These are phyloP conservation scores for Anthracocystis setariae DNA, from an alignment of 1,284 basidiomycete genomes.

Conservation along the genomic window DNA sequence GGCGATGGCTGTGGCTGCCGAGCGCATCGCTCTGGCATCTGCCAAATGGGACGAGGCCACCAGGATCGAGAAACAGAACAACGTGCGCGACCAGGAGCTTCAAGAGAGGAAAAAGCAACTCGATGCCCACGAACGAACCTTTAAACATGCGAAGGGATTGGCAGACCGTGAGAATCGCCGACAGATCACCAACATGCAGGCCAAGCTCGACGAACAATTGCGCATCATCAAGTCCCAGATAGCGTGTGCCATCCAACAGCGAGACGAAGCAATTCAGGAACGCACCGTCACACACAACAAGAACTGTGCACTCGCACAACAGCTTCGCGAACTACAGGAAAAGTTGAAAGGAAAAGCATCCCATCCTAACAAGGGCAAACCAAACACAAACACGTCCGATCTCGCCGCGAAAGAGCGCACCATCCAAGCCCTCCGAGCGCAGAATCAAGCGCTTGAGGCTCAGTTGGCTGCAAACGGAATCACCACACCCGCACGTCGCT, in stretches of 20 bases:
- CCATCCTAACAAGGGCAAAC: not conserved
- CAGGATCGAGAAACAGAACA: not conserved
- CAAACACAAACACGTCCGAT: not conserved
- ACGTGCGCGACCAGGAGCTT: constrained; percentile 1
- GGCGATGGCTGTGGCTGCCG: not conserved
- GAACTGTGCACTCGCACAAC: constrained; percentile 20
- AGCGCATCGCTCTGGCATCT: not conserved
- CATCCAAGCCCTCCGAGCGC: constrained; percentile 20
- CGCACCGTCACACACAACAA: constrained; percentile 16
- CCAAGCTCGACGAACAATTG: not conserved
- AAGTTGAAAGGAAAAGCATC: constrained; percentile 6
- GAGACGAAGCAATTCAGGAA: constrained; percentile 5
- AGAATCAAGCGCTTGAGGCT: constrained; percentile 21
- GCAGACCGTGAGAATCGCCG: not conserved
- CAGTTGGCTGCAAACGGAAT: constrained; percentile 5
- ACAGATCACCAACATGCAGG: constrained; percentile 6
- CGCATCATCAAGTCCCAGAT: not conserved
- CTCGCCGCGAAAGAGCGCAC: constrained; percentile 4
- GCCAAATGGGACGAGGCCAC: not conserved
- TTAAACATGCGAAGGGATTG: not conserved
- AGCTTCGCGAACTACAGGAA: constrained; percentile 15
- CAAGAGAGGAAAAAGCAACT: not conserved
- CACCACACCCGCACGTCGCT: constrained; percentile 6
- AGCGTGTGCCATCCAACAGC: not conserved
- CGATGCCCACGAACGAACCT: not conserved